Evolutionary conservation across 805 yeast species (phyloP).

Genomic region (Yarrowia sp.): DNA sequence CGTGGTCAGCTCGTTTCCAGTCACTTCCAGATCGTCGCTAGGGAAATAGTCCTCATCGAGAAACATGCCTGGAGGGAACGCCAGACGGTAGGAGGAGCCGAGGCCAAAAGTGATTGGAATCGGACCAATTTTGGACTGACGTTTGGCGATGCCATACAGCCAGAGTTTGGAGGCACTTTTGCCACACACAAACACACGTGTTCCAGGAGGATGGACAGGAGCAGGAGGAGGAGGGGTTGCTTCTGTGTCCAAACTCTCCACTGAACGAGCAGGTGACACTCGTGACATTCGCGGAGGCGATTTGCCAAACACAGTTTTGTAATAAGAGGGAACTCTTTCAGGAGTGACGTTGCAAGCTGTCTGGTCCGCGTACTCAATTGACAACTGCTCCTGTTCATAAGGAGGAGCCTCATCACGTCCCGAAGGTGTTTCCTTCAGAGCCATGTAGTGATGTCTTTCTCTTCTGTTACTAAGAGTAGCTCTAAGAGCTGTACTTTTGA

Average conservation of each 20-base stretch:
- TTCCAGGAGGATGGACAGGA: not conserved
- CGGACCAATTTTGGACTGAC: not conserved
- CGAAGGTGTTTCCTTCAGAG: not conserved
- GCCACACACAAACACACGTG: slow-evolving; percentile 1
- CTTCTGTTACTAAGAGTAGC: not conserved
- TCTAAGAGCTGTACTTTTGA: not conserved
- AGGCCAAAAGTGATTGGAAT: not conserved
- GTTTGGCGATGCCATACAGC: not conserved
- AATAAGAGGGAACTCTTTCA: too few relatives aligned
- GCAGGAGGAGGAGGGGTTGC: not conserved
- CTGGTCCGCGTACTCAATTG: not conserved
- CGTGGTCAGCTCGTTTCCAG: not conserved
- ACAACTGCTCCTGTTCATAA: slow-evolving; percentile 7
- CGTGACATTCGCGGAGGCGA: too few relatives aligned
- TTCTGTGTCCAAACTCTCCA: not conserved
- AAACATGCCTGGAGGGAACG: slow-evolving; percentile 10
- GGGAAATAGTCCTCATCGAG: slow-evolving; percentile 16
- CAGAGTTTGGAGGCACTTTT: slow-evolving; percentile 1
- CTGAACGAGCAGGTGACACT: not conserved
- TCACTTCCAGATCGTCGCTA: not conserved
- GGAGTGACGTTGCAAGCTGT: not conserved
- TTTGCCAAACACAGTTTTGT: too few relatives aligned
- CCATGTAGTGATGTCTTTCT: slow-evolving; percentile 1
- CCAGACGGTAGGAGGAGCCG: not conserved
- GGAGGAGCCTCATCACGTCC: not conserved